Percentiles rank a stretch among this genome's conserved stretches.
phyloP scores from a whole-genome alignment of 106 monocot genomes.

The Dioscorea zingiberensis region DNA sequence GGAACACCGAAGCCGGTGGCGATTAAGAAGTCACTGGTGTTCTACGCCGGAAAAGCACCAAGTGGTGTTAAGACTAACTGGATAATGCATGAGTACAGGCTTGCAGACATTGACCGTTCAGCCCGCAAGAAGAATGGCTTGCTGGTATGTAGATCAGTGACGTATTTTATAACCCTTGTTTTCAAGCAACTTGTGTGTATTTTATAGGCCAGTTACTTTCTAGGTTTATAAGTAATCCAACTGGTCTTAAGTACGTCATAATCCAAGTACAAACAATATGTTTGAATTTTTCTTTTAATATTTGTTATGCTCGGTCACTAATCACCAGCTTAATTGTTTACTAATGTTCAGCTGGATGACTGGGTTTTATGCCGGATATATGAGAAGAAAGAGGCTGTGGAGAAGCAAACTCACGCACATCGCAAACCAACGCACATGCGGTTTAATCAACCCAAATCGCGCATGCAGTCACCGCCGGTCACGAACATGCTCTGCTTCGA shows the following conservation, averaged over 20 bases:
- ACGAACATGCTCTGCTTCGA: slow-evolving; percentile 34
- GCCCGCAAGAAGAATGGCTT: slow-evolving; percentile 51
- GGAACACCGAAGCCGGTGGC: slow-evolving; percentile 55
- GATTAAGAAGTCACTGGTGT: slow-evolving; percentile 86
- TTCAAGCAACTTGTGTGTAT: too few species aligned
- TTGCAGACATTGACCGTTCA: slow-evolving; percentile 74
- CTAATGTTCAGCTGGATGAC: slow-evolving; percentile 60
- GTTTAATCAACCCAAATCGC: slow-evolving; percentile 1
- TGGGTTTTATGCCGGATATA: slow-evolving; percentile 89
- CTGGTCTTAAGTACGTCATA: too few species aligned
- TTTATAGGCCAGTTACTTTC: too few species aligned
- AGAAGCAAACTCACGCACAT: slow-evolving; percentile 12
- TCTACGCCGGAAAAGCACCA: slow-evolving; percentile 80
- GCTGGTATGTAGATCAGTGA: slow-evolving; percentile 40
- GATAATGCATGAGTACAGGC: slow-evolving; percentile 95
- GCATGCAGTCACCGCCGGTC: neutral
- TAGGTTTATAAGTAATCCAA: too few species aligned
- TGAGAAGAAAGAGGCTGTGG: slow-evolving; percentile 57
- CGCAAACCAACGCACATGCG: neutral
- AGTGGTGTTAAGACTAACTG: slow-evolving; percentile 82
- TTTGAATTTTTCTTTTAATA: too few species aligned
- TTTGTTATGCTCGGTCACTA: too few species aligned
- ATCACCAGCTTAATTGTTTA: too few species aligned
- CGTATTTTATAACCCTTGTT: too few species aligned
- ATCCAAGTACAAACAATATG: too few species aligned